phyloP scores from a whole-genome alignment of 805 yeast species.

The Yamadazyma nakazawae region DNA sequence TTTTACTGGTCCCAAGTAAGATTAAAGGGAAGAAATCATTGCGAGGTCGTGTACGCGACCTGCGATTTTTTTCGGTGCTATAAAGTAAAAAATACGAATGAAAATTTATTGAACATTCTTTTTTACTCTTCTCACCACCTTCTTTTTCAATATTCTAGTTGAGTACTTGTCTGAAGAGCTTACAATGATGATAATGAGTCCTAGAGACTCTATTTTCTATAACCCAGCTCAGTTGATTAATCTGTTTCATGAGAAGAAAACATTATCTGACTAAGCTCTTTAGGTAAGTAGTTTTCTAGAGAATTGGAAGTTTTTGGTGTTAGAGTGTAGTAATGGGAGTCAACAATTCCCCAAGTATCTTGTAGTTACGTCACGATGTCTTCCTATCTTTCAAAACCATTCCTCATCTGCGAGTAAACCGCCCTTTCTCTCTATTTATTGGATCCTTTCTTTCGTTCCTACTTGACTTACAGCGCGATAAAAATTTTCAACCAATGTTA shows the following conservation, averaged over 20 bases:
- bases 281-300: constrained; percentile 7
- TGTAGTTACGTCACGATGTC: not conserved
- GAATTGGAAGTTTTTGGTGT: not conserved
- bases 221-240: constrained; percentile 45
- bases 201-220: constrained; percentile 29
- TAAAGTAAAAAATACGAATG: not conserved
- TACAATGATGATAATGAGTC: constrained; percentile 39
- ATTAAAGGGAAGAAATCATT: not conserved
- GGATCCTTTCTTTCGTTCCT: not conserved
- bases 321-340: not conserved
- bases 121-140: too few relatives aligned
- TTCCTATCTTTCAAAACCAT: not conserved
- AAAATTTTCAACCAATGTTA: not conserved
- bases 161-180: constrained; percentile 15
- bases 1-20: not conserved
- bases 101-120: too few relatives aligned
- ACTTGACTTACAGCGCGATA: not conserved
- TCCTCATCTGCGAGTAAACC: too few relatives aligned
- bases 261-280: constrained; percentile 11
- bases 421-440: not conserved
- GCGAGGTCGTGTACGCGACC: not conserved
- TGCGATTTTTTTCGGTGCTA: too few relatives aligned
- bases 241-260: constrained; percentile 37
- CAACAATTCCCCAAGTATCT: not conserved
- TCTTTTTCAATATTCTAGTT: not conserved